Base-by-base conservation (phyloP, 768 basidiomycete species). In the Pisolithus sp. region DNA sequence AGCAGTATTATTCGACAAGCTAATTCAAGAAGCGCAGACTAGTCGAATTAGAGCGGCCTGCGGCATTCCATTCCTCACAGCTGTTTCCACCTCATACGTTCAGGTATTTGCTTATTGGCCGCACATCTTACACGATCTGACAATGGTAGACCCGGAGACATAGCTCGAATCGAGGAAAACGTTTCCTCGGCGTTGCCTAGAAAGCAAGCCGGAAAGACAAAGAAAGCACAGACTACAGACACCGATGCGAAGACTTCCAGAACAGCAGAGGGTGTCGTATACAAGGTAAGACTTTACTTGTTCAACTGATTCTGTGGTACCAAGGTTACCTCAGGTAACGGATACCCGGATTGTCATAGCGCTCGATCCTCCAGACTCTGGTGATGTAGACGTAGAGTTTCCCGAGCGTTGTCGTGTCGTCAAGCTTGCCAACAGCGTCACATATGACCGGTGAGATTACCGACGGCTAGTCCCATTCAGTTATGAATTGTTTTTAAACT, bases 351-450 rank as follows among this genome's bases (percentile, higher is more conserved):
- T 96, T 45, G 81, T 91, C 10, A 76, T 97, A 37, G 90, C 93
- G 5, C 70, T 92, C 17, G 84, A 89, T 60, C 66, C 78, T 12
- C 75, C 80, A 15, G 84, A 86, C 46, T 72, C 76, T 2, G 71
- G 69, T 30, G 74, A 76, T 46, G 78, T 81, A 42, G 86, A 89
- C 46, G 70, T 89, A 12, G 87, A 92, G 59, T 65, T 96, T 0
- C 90, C 93, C 6, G 92, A 94, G 60, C 76, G 87, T 46, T 90
- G 92, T 68, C 76, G 89, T 17, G 71, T 93, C 47, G 65, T 97
- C 48, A 97, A 97, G 63, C 75, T 95, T 2, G 93, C 93, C 12
- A 97, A 97, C 59, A 92, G 85, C 50, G 83, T 90, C 15, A 98
- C 94, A 0, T 93, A 89, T 64, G 91, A 93, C 59, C 78, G 93